Base-by-base conservation (phyloP, 2,329 filamentous ascomycete genomes). In the Botryotinia narcissicola region DNA sequence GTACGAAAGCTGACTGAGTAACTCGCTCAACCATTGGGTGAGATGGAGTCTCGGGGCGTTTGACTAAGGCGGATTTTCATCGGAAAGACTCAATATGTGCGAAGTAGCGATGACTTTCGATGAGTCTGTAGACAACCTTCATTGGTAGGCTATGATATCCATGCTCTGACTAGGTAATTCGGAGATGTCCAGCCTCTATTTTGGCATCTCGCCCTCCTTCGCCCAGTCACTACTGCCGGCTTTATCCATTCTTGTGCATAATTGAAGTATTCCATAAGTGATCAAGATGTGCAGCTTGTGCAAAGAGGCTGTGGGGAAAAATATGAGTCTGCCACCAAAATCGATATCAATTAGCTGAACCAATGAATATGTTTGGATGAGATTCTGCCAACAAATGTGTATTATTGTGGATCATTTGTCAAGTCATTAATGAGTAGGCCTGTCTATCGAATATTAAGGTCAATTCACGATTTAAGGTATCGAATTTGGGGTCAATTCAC, bases 251-350 rank as follows among this genome's bases (percentile, higher is more conserved):
- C 40, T 42, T 68, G 66, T 57, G 48, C 48, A 69, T 68, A 42
- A 18, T 42, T 40, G 59, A n/a, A 54, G 48, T 32, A 68, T 42
- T 57, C 66, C 63, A 32, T 40, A 29, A 67, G 25, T 51, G 44
- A 59, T 18, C n/a, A 74, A 75, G 57, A 29, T 73, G 76, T 77
- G 75, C 77, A 77, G 76, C 76, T 78, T 75, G 72, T 71, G 71
- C 75, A 78, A 73, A 75, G 77, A 79, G 78, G 78, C 78, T 79
- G 76, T 79, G 77, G 64, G 25, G 64, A 66, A 68, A 68, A n/a
- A 25, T 40, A 4, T 54, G 64, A 54, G 46, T 40, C 32, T 54
- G 32, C 29, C 46, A 54, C 16, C 25, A 40, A 29, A 25, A 66
- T 66, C 29, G 32, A 67, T 67, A 22, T 32, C 20, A 37, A 42